Conservation (phyloP, 768 basidiomycete genomes). For the Pisolithus microcarpus region DNA sequence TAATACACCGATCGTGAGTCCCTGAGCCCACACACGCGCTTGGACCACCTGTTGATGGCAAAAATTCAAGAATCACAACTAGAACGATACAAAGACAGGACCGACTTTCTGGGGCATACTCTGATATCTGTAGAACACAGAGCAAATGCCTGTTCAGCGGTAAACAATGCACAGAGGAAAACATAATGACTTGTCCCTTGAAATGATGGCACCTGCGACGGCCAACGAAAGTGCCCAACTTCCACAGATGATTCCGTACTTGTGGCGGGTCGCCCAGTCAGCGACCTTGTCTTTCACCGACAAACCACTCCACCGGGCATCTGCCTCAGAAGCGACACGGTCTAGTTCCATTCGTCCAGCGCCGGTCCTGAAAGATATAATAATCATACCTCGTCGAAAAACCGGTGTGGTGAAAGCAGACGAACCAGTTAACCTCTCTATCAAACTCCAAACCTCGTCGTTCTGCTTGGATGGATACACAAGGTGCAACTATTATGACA, state of each 20-base stretch:
- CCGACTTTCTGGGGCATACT: slow-evolving; percentile 24
- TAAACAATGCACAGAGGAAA: no score
- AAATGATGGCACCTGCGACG: slow-evolving; percentile 58
- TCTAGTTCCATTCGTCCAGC: slow-evolving; percentile 49
- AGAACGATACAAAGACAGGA: no score
- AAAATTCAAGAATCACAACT: slow-evolving; percentile 23
- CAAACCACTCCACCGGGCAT: slow-evolving; percentile 45
- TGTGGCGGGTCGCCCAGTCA: slow-evolving; percentile 61
- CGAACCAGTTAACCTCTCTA: slow-evolving; percentile 48
- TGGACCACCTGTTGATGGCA: slow-evolving; percentile 57
- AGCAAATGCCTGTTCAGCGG: neutral
- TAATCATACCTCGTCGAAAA: neutral
- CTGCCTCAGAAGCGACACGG: slow-evolving; percentile 26
- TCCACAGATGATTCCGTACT: slow-evolving; percentile 68
- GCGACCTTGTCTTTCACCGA: slow-evolving; percentile 43
- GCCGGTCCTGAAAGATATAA: slow-evolving; percentile 25
- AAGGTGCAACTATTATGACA: slow-evolving; percentile 60
- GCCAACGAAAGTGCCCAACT: slow-evolving; percentile 68
- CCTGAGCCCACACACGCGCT: slow-evolving; percentile 87
- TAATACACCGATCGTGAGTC: slow-evolving; percentile 68
- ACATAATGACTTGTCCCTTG: slow-evolving; percentile 49
- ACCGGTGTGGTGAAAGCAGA: neutral
- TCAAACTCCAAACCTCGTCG: slow-evolving; percentile 61
- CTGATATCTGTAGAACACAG: slow-evolving; percentile 12
- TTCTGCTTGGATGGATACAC: slow-evolving; percentile 68